phyloP scores from a whole-genome alignment of 768 basidiomycete species.

The Mycena alexandri region DNA sequence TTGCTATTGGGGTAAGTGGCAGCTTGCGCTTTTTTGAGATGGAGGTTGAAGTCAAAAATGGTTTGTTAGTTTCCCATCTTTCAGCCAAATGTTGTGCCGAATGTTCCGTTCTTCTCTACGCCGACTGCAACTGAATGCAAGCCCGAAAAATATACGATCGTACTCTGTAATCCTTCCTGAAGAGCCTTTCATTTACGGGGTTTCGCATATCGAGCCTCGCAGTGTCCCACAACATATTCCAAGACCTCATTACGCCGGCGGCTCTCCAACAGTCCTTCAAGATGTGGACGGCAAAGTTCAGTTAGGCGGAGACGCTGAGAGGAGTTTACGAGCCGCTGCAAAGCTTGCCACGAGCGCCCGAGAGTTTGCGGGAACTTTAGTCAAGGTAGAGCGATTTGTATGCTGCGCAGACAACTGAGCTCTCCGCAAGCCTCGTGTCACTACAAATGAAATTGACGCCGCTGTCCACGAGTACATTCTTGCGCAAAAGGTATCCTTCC shows the following conservation, averaged over 20 bases:
- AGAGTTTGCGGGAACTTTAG: constrained; percentile 65
- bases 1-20: neutral
- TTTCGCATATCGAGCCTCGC: constrained; percentile 69
- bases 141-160: constrained; percentile 54
- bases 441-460: constrained; percentile 82
- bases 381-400: constrained; percentile 54
- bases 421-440: constrained; percentile 67
- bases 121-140: neutral
- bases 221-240: constrained; percentile 68
- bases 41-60: too few species aligned
- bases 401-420: constrained; percentile 4
- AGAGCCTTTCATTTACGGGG: constrained; percentile 75
- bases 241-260: constrained; percentile 67
- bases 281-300: constrained; percentile 54
- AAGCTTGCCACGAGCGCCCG: constrained; percentile 69
- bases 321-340: constrained; percentile 64
- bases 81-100: neutral
- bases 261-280: constrained; percentile 15
- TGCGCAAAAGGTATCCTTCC: constrained; percentile 86
- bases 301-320: constrained; percentile 68
- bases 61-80: too few species aligned
- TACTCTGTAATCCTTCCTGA: constrained; percentile 75
- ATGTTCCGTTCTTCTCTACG: neutral
- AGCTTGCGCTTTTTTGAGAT: too few species aligned
- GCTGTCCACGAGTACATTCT: constrained; percentile 81